These are phyloP conservation scores for Neonectria coccinea DNA, from an alignment of 2,329 filamentous ascomycete genomes.

Conservation along the genomic window DNA sequence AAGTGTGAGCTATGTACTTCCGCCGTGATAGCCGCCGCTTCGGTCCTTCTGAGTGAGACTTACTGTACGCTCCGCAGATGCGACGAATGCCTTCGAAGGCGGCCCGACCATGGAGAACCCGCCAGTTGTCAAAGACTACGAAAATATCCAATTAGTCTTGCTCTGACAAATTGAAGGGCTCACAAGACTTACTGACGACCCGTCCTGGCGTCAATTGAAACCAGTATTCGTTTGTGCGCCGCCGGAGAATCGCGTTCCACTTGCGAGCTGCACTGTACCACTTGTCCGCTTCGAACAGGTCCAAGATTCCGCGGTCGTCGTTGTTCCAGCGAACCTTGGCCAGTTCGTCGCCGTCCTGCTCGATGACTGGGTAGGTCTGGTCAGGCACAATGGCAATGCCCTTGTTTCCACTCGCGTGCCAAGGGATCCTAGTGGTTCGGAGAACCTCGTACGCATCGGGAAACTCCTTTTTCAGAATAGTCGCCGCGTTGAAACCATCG, in stretches of 20 bases:
- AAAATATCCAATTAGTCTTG: conserved; percentile 29
- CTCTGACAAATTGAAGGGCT: background rate
- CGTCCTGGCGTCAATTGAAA: conserved; percentile 83
- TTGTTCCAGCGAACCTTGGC: conserved; percentile 91
- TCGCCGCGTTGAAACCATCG: conserved; percentile 84
- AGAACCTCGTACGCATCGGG: conserved; percentile 69
- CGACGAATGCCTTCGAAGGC: conserved; percentile 86
- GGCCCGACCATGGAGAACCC: conserved; percentile 87
- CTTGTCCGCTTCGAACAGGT: conserved; percentile 49
- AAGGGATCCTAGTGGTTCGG: conserved; percentile 69
- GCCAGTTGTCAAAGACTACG: conserved; percentile 94
- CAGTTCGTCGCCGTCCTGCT: conserved; percentile 60
- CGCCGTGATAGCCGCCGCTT: background rate
- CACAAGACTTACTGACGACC: conserved; percentile 72
- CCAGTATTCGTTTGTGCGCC: conserved; percentile 77
- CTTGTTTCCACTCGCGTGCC: conserved; percentile 90
- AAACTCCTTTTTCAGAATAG: conserved; percentile 66
- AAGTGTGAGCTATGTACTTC: conserved; percentile 18
- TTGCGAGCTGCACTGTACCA: conserved; percentile 87
- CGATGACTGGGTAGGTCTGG: conserved; percentile 77
- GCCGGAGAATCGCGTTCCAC: conserved; percentile 77
- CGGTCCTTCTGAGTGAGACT: conserved; percentile 53
- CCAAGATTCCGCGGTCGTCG: conserved; percentile 80
- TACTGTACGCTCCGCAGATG: conserved; percentile 92
- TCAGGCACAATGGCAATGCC: conserved; percentile 84